These are phyloP conservation scores for Herpetomonas samuelpessoai DNA, from an alignment of 208 protist genomes.

Conservation along the genomic window DNA sequence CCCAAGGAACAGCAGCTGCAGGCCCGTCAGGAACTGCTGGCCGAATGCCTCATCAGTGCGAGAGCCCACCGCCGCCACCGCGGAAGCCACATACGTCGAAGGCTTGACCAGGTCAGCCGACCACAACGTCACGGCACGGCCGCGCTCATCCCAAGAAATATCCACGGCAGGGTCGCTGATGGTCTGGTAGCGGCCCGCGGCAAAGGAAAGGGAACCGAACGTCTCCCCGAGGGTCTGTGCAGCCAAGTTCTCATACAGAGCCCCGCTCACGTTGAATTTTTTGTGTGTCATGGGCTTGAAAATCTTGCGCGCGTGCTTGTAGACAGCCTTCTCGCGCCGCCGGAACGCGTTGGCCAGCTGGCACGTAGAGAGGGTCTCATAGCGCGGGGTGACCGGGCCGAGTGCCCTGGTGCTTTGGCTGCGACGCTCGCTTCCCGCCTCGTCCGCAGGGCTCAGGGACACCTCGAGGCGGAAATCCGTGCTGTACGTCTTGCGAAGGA, in stretches of 20 bases:
- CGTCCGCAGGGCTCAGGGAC: slow-evolving; percentile 50
- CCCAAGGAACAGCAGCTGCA: slow-evolving; percentile 65
- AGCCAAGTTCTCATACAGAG: slow-evolving; percentile 49
- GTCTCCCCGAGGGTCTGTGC: slow-evolving; percentile 39
- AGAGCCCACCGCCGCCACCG: slow-evolving; percentile 47
- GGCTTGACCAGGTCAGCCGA: slow-evolving; percentile 18
- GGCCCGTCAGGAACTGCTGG: slow-evolving; percentile 50
- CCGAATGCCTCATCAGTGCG: slow-evolving; percentile 68
- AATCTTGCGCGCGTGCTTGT: slow-evolving; percentile 43
- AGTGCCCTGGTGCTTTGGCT: not conserved
- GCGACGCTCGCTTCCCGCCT: slow-evolving; percentile 6
- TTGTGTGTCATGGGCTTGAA: slow-evolving; percentile 35
- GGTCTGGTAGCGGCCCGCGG: slow-evolving; percentile 50
- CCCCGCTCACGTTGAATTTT: slow-evolving; percentile 35
- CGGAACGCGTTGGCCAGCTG: slow-evolving; percentile 82
- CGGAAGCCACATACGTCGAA: slow-evolving; percentile 26
- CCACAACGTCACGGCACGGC: slow-evolving; percentile 11
- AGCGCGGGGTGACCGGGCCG: slow-evolving; percentile 26
- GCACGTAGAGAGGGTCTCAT: slow-evolving; percentile 57
- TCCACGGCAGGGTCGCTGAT: slow-evolving; percentile 28
- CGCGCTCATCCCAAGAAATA: slow-evolving; percentile 40
- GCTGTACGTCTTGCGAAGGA: slow-evolving; percentile 69
- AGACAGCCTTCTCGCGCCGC: slow-evolving; percentile 57
- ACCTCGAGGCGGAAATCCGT: slow-evolving; percentile 73
- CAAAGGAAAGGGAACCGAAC: slow-evolving; percentile 58